These are phyloP conservation scores for Elsinoe necatrix DNA, from an alignment of 2,329 filamentous ascomycete species.

Conservation along the genomic window DNA sequence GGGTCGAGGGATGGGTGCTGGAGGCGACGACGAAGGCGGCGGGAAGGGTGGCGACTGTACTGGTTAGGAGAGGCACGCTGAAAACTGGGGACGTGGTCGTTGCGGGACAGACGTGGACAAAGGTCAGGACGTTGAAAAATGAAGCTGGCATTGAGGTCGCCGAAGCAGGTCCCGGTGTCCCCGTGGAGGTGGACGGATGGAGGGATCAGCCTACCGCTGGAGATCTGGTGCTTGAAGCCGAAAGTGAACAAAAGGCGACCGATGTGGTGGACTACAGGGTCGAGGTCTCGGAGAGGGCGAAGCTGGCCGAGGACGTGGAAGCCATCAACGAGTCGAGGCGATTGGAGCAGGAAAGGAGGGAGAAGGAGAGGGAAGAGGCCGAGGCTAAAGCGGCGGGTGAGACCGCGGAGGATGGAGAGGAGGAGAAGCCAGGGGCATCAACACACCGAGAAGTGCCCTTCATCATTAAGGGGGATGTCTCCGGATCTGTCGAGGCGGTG, in stretches of 20 bases:
- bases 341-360: constrained; percentile 51
- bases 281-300: constrained; percentile 61
- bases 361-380: constrained; percentile 46
- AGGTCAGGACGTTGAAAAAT: constrained; percentile 74
- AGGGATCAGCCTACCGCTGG: constrained; percentile 77
- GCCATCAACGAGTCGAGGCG: constrained; percentile 63
- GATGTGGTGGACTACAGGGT: constrained; percentile 67
- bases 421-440: constrained; percentile 36
- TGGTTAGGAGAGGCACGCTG: constrained; percentile 81
- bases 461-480: constrained; percentile 85
- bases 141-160: constrained; percentile 66
- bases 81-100: constrained; percentile 73
- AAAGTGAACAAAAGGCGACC: constrained; percentile 68
- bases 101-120: constrained; percentile 80
- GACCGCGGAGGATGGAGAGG: constrained; percentile 24
- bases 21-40: constrained; percentile 81
- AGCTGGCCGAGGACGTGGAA: constrained; percentile 59
- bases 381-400: constrained; percentile 29
- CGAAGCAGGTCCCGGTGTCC: constrained; percentile 76
- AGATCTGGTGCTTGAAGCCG: constrained; percentile 76
- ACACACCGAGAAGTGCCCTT: constrained; percentile 59
- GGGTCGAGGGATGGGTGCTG: constrained; percentile 86
- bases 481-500: constrained; percentile 87
- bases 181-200: constrained; percentile 94
- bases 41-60: constrained; percentile 78